phyloP scores from a whole-genome alignment of 352 stramenopile genomes.

The Pythium utonaiense region DNA sequence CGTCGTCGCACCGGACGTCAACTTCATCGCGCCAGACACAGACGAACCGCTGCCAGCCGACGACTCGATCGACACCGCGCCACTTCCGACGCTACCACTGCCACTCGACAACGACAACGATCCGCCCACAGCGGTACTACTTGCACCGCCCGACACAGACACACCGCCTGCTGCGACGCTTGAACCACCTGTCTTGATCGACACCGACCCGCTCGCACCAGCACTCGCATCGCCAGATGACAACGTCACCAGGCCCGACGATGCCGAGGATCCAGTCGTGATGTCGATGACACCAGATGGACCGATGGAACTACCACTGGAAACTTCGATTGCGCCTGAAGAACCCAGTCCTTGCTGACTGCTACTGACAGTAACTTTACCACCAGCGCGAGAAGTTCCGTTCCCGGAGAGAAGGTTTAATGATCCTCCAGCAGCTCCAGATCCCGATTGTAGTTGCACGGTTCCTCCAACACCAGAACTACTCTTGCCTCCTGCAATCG shows the following conservation, averaged over 20 bases:
- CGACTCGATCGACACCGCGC: constrained; percentile 1
- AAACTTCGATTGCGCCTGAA: constrained; percentile 4
- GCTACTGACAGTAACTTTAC: constrained; percentile 11
- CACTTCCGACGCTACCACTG: not conserved
- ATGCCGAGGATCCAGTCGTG: constrained; percentile 4
- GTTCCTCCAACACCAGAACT: constrained; percentile 21
- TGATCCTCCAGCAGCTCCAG: constrained; percentile 8
- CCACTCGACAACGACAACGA: constrained; percentile 10
- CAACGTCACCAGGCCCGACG: constrained; percentile 5
- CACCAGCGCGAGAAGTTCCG: constrained; percentile 11
- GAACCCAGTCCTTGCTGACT: constrained; percentile 5
- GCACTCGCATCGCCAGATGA: too few relatives aligned
- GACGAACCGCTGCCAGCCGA: not conserved
- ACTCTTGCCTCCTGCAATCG: not conserved
- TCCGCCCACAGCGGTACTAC: not conserved
- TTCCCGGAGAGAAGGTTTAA: constrained; percentile 4
- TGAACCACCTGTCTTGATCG: too few relatives aligned
- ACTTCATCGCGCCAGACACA: constrained; percentile 3
- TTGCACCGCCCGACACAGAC: too few relatives aligned
- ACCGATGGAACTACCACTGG: constrained; percentile 13
- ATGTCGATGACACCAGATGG: constrained; percentile 18
- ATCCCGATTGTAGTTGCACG: constrained; percentile 29
- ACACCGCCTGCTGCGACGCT: too few relatives aligned
- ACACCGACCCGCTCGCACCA: too few relatives aligned
- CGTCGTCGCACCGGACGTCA: constrained; percentile 5